Evolutionary conservation across 2,329 filamentous ascomycete genomes (phyloP).

Genomic region (Fusarium brevicatenulatum): DNA sequence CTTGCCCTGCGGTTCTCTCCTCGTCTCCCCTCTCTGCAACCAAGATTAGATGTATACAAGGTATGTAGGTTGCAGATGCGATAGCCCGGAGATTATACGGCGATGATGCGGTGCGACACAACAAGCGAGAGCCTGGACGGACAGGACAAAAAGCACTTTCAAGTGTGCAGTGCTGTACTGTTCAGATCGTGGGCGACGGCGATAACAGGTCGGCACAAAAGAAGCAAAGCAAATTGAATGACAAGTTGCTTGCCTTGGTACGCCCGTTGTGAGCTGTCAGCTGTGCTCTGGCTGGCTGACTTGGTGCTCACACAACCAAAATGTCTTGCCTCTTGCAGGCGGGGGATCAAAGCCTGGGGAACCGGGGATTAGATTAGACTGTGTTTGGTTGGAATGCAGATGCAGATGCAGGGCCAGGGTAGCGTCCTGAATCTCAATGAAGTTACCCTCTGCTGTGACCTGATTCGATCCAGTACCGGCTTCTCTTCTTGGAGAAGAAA

Average conservation of each 20-base stretch:
- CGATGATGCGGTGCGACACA: constrained; percentile 15
- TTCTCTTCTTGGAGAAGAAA: constrained; percentile 18
- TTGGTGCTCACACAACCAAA: constrained; percentile 18
- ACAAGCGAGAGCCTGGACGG: background rate
- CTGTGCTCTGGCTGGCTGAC: constrained; percentile 27
- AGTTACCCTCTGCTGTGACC: constrained; percentile 14
- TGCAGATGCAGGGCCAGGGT: constrained; percentile 4
- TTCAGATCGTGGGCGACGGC: constrained; percentile 21
- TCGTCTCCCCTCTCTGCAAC: background rate
- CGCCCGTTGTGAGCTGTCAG: constrained; percentile 36
- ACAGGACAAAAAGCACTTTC: background rate
- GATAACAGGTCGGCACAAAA: constrained; percentile 26
- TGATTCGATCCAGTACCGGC: constrained; percentile 23
- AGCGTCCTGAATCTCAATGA: constrained; percentile 14
- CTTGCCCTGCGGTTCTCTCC: background rate
- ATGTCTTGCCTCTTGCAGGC: constrained; percentile 28
- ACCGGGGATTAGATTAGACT: constrained; percentile 38
- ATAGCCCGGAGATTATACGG: constrained; percentile 17
- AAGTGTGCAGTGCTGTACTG: background rate
- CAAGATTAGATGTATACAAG: background rate
- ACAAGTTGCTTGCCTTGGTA: constrained; percentile 28
- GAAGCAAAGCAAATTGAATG: background rate
- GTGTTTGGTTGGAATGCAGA: constrained; percentile 26
- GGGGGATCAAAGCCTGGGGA: constrained; percentile 38
- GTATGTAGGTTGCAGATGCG: background rate